Base-by-base conservation (phyloP, 2,329 filamentous ascomycete genomes). In the Penicillium hesseltinei region DNA sequence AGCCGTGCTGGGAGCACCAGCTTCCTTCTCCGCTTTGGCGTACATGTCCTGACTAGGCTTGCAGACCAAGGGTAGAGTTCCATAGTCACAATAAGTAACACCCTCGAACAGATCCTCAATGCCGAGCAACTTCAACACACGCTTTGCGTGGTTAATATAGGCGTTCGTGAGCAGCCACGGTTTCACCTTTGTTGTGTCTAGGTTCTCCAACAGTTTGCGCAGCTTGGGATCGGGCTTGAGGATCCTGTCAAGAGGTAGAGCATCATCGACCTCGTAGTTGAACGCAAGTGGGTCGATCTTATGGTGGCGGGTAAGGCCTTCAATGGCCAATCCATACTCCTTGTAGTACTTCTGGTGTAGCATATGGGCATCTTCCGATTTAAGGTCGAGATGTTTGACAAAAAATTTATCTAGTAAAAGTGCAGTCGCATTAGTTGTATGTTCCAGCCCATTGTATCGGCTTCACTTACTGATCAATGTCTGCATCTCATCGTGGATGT, bases 101-200 rank as follows among this genome's bases (percentile, higher is more conserved):
- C 94, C 94, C 62, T 97, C 93, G 70, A 99, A 99, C 27, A 93
- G 78, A 71, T 96, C 91, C 2, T 95, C 92, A 25, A 99, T 80
- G 2, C 84, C 87, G 2, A 99, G 80, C 21, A 99, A 78, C 59
- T 82, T 86, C 13, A 97, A 86, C 0, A 99, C 94, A 42, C 92
- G 80, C 69, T 85, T 87, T 33, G 86, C 94, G 69, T 99, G 94
- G 35, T 82, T 97, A 62, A 95, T 80, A 69, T 99, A 97, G 23
- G 95, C 94, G 70, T 99, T 99, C 2, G 95, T 99, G 68, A 99
- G 88, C 2, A 99, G 85, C 94, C 95, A 99, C 31, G 92, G 79
- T 62, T 86, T 91, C 62, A 97, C 90, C 72, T 95, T 95, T 68
- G 79, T 84, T 58, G 76, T 88, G 75, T 99, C 92, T 53, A 99